Conservation (phyloP, 495 filamentous ascomycete genomes). For the Venustampulla echinocandica region DNA sequence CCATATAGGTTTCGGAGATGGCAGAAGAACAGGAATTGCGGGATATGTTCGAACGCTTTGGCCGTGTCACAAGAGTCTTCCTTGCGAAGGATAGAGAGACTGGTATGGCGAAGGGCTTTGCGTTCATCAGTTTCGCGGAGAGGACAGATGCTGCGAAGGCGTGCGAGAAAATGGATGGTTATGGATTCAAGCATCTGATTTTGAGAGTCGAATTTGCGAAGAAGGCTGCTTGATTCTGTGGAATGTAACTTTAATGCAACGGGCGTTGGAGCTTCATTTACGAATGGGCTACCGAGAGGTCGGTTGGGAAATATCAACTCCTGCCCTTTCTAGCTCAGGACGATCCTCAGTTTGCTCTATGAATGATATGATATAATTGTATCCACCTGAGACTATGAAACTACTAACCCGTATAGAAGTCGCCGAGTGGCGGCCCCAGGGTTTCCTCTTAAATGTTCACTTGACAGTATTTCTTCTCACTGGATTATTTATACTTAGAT, state of each 20-base stretch:
- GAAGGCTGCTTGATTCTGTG: slow-evolving; percentile 47
- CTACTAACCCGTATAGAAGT: too few relatives aligned
- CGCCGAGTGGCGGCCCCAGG: too few relatives aligned
- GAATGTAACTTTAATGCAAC: background rate
- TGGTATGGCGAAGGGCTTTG: slow-evolving; percentile 90
- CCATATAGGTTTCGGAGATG: slow-evolving; percentile 77
- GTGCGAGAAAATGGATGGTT: slow-evolving; percentile 96
- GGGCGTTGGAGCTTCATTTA: too few relatives aligned
- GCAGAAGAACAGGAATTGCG: slow-evolving; percentile 91
- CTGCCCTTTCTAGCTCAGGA: too few relatives aligned
- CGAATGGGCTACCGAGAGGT: too few relatives aligned
- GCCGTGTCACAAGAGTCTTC: slow-evolving; percentile 93
- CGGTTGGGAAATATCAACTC: too few relatives aligned
- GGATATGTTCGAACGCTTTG: slow-evolving; percentile 96
- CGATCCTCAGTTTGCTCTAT: too few relatives aligned
- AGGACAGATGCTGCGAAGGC: slow-evolving; percentile 80
- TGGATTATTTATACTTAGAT: too few relatives aligned
- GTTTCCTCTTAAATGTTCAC: too few relatives aligned
- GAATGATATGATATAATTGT: too few relatives aligned
- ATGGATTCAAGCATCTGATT: slow-evolving; percentile 85
- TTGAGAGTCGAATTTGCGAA: slow-evolving; percentile 88
- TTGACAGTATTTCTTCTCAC: too few relatives aligned
- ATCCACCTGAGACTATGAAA: too few relatives aligned
- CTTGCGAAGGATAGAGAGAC: slow-evolving; percentile 95
- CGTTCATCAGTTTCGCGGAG: slow-evolving; percentile 93